Evolutionary conservation across 768 basidiomycete species (phyloP).

Genomic region (Dioszegia hungarica): DNA sequence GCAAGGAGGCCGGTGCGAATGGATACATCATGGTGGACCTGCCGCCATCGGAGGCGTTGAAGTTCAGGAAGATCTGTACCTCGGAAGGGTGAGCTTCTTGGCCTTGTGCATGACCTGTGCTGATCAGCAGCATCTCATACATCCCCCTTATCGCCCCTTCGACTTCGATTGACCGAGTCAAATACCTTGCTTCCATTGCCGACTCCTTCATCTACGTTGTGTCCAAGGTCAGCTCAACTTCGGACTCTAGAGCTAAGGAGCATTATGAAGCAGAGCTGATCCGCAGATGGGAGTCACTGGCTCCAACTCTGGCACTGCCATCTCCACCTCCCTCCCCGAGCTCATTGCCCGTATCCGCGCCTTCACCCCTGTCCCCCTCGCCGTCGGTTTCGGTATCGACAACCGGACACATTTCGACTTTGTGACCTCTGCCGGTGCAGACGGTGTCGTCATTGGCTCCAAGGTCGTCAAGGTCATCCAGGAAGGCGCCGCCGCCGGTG

Average conservation of each 20-base stretch:
- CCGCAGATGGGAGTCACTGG: constrained; percentile 94
- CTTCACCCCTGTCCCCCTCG: constrained; percentile 73
- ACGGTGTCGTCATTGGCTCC: constrained; percentile 91
- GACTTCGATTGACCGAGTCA: constrained; percentile 77
- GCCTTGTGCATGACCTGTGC: not conserved
- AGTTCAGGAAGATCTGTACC: constrained; percentile 82
- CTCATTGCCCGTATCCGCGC: constrained; percentile 78
- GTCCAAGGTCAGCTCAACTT: constrained; percentile 67
- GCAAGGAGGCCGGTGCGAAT: constrained; percentile 82
- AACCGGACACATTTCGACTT: constrained; percentile 81
- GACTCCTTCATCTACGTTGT: constrained; percentile 98
- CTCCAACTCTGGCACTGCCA: constrained; percentile 62
- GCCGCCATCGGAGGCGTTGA: constrained; percentile 90
- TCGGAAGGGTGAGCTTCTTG: constrained; percentile 62
- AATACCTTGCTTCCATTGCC: constrained; percentile 86
- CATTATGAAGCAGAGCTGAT: constrained; percentile 3
- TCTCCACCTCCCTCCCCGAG: constrained; percentile 73
- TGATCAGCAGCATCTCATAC: constrained; percentile 71
- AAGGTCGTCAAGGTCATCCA: constrained; percentile 77
- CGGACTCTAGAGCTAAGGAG: no score
- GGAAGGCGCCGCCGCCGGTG: constrained; percentile 53
- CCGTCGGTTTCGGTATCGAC: constrained; percentile 95
- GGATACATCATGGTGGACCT: constrained; percentile 98
- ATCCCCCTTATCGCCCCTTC: constrained; percentile 94
- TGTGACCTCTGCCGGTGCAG: constrained; percentile 81